Evolutionary conservation across 768 basidiomycete genomes (phyloP), one percentile per base, ranked within the genome.

Genomic region (Trametes cingulata): DNA sequence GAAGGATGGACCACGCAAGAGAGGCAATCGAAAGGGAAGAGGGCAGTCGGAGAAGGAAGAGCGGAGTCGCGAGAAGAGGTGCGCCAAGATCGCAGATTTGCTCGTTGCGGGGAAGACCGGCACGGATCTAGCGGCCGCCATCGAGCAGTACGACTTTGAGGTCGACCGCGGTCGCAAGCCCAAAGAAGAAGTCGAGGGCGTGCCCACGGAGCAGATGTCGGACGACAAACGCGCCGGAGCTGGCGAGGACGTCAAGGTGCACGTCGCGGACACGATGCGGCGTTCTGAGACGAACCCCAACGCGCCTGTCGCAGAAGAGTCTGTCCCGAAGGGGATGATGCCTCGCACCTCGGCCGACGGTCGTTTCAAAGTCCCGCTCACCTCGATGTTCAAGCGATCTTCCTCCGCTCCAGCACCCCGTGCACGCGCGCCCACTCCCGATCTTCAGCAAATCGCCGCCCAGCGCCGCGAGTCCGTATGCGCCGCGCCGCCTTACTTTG

Each of bases 31-130:
- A 45, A 71, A 74, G 71, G 68, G 71, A 64, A 50, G 68, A 65
- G 59, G 76, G 60, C 71, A 75, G 69, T 68, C 73, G 52, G 59
- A 75, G 53, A 77, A 75, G 36, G 56, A 74, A 69, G 66, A 79
- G 76, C 33, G 71, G 3, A 86, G 83, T 67, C 86, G 84, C 48
- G 79, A 80, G 69, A 81, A 78, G 65, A 77, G 88, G 35, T 83
- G 84, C 62, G 82, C 79, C 22, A 87, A 88, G 75, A 90, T 91
- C 39, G 86, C 85, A 6, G 79, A 82, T 45, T 73, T 90, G 19
- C 77, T 90, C 22, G 84, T 82, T 0, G 82, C 83, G 62, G 89
- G 90, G 9, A 86, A 87, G 71, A 84, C 76, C 63, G 89, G 89
- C 0, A 68, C 73, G 22, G 85, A 82, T 55, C 78, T 91, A 25